A percentile compares a stretch with the other conserved stretches of the same genome.
phyloP scores from a whole-genome alignment of 352 stramenopile species.

The Globisporangium ultimum region DNA sequence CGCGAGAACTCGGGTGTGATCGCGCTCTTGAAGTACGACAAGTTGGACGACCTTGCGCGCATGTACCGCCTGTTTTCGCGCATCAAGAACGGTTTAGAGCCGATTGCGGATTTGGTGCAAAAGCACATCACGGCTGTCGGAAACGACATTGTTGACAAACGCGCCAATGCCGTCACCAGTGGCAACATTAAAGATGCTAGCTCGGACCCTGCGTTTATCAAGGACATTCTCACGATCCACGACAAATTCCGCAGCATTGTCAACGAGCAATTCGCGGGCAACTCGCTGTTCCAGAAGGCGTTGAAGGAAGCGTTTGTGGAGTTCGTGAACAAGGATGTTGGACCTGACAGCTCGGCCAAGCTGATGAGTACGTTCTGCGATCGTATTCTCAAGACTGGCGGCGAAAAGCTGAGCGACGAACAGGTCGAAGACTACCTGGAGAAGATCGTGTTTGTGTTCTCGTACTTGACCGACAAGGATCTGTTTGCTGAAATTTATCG shows the following conservation, averaged over 20 bases:
- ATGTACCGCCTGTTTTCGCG: constrained; percentile 98
- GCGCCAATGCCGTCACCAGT: constrained; percentile 84
- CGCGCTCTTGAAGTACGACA: constrained; percentile 96
- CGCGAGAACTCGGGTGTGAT: constrained; percentile 96
- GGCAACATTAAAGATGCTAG: constrained; percentile 91
- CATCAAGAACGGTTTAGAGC: constrained; percentile 94
- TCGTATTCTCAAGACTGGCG: constrained; percentile 97
- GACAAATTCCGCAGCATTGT: constrained; percentile 98
- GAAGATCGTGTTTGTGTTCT: constrained; percentile 98
- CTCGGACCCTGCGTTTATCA: constrained; percentile 96
- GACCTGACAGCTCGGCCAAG: constrained; percentile 96
- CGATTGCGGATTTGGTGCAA: constrained; percentile 96
- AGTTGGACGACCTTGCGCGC: constrained; percentile 94
- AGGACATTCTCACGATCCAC: constrained; percentile 96
- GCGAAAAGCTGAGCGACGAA: constrained; percentile 97
- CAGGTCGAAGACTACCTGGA: constrained; percentile 97
- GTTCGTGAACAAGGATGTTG: constrained; percentile 99
- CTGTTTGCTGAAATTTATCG: constrained; percentile 99
- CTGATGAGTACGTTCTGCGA: constrained; percentile 99
- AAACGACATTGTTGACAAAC: constrained; percentile 87
- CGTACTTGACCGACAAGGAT: constrained; percentile 99
- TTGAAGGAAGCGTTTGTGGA: constrained; percentile 99
- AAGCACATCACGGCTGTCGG: constrained; percentile 92
- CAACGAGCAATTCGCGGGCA: constrained; percentile 95
- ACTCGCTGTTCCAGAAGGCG: constrained; percentile 98